Percentiles rank a stretch among this genome's conserved stretches.
Evolutionary conservation across 495 filamentous ascomycete genomes (phyloP).

Genomic region (Penicillium mononematosum): DNA sequence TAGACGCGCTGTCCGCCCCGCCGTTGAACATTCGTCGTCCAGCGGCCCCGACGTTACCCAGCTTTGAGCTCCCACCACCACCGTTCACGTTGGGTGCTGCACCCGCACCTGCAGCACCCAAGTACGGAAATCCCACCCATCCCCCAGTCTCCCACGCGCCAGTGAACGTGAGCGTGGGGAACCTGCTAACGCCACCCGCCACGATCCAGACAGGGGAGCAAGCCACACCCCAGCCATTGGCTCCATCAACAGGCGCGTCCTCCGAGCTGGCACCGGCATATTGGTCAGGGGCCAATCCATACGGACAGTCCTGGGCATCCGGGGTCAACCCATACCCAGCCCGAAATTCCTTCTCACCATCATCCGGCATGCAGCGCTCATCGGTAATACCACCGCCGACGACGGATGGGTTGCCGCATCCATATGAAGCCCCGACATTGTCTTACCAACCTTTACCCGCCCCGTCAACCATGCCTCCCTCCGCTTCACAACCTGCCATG

Average conservation of each 20-base stretch:
- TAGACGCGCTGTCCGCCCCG: constrained; percentile 44
- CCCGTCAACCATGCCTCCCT: constrained; percentile 35
- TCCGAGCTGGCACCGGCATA: constrained; percentile 48
- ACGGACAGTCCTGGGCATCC: constrained; percentile 48
- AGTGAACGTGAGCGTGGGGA: constrained; percentile 57
- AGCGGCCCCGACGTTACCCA: constrained; percentile 59
- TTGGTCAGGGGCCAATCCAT: constrained; percentile 54
- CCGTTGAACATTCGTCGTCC: constrained; percentile 59
- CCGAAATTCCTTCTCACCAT: constrained; percentile 57
- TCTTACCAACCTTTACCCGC: constrained; percentile 55
- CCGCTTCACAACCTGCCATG: constrained; percentile 23
- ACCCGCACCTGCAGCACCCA: constrained; percentile 27
- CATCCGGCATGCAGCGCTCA: constrained; percentile 46
- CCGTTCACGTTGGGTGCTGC: constrained; percentile 30
- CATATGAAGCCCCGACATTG: constrained; percentile 58
- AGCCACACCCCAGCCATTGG: constrained; percentile 53
- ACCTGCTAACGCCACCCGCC: constrained; percentile 61
- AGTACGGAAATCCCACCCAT: constrained; percentile 43
- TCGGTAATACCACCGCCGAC: constrained; percentile 50
- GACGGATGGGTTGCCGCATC: constrained; percentile 48
- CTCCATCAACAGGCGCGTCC: constrained; percentile 42
- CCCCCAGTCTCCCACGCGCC: constrained; percentile 35
- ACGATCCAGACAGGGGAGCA: constrained; percentile 60
- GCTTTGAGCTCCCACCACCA: constrained; percentile 62
- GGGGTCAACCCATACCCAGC: constrained; percentile 40